Percentiles rank a stretch among this genome's conserved stretches.
These are phyloP conservation scores for Porphyrellus sp. DNA, from an alignment of 1,284 basidiomycete species.

Conservation along the genomic window DNA sequence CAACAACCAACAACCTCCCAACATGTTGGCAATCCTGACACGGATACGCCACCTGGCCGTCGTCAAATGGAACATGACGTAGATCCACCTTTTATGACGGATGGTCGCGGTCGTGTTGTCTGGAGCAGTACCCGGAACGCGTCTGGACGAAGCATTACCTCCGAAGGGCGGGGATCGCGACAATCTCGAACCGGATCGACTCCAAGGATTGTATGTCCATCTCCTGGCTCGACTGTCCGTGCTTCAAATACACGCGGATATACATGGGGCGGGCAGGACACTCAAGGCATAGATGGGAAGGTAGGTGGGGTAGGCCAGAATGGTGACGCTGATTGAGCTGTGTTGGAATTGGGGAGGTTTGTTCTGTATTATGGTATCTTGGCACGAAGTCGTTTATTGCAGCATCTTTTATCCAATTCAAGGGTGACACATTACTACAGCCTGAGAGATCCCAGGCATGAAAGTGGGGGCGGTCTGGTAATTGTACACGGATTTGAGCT, in stretches of 20 bases:
- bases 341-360: neutral
- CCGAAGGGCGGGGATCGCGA: slow-evolving; percentile 22
- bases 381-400: neutral
- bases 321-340: slow-evolving; percentile 12
- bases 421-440: neutral
- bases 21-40: neutral
- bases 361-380: slow-evolving; percentile 18
- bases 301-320: slow-evolving; percentile 16
- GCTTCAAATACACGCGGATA: slow-evolving; percentile 48
- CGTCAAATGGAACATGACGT: slow-evolving; percentile 33
- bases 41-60: slow-evolving; percentile 10
- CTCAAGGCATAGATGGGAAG: slow-evolving; percentile 19
- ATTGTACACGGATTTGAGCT: neutral
- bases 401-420: neutral
- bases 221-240: slow-evolving; percentile 17
- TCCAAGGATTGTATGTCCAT: slow-evolving; percentile 22
- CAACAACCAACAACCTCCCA: slow-evolving; percentile 1
- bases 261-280: slow-evolving; percentile 29
- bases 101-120: slow-evolving; percentile 51
- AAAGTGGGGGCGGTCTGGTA: neutral
- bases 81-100: slow-evolving; percentile 59
- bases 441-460: neutral
- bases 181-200: slow-evolving; percentile 17
- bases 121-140: slow-evolving; percentile 46
- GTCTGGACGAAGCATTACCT: slow-evolving; percentile 19